phyloP scores from a whole-genome alignment of 1,139 yeast genomes.

The Blastobotrys illinoisensis region DNA sequence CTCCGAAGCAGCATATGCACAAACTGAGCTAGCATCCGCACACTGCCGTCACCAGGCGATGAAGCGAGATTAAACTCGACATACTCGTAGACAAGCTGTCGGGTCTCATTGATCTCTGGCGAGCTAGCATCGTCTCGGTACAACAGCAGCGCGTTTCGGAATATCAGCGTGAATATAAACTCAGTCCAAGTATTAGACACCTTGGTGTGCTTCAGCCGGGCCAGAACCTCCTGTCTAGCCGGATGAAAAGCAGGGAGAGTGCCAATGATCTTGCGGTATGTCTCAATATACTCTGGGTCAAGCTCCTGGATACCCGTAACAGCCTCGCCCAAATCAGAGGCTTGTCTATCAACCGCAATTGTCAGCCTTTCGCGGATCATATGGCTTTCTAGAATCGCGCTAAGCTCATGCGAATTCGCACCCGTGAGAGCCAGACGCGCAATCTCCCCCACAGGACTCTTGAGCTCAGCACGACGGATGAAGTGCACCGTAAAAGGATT shows the following conservation, averaged over 20 bases:
- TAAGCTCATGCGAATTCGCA: neutral
- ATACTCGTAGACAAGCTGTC: constrained; percentile 20
- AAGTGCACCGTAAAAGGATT: neutral
- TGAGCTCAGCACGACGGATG: neutral
- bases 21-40: neutral
- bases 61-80: constrained; percentile 8
- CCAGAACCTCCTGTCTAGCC: neutral
- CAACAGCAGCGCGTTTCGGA: neutral
- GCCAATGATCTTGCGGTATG: neutral
- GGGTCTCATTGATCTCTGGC: constrained; percentile 7
- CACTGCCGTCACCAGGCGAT: neutral
- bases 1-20: neutral
- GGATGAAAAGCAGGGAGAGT: neutral
- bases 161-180: neutral
- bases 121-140: neutral
- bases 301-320: neutral
- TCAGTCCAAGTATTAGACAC: neutral
- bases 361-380: neutral
- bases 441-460: neutral
- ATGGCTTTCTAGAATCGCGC: neutral
- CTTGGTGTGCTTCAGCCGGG: neutral
- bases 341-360: neutral
- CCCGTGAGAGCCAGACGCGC: neutral
- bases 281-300: neutral
- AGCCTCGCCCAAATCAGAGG: neutral